phyloP scores from a whole-genome alignment of 805 yeast genomes.

The Grigorovia humatica region DNA sequence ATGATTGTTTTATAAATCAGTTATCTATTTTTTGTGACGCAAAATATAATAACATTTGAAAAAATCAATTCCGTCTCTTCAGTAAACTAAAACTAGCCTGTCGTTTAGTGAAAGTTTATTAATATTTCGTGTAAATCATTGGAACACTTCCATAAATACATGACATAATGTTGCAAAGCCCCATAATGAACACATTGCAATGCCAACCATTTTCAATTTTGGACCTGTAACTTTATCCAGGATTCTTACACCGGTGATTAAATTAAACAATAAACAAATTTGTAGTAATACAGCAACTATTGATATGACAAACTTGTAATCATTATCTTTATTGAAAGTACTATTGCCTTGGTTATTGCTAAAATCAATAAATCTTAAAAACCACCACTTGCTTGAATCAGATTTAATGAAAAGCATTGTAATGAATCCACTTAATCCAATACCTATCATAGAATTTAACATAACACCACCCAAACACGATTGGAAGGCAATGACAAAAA shows the following conservation, averaged over 20 bases:
- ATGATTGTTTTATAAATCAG: background rate
- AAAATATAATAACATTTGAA: background rate
- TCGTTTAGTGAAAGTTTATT: background rate
- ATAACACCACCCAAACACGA: conserved; percentile 94
- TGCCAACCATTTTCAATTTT: conserved; percentile 15
- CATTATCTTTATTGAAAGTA: background rate
- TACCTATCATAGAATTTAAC: conserved; percentile 65
- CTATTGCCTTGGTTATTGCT: conserved; percentile 4
- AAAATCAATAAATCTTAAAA: conserved; percentile 15
- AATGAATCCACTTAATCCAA: conserved; percentile 66
- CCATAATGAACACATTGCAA: conserved; percentile 21
- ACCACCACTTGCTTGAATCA: conserved; percentile 14
- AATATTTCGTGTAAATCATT: background rate
- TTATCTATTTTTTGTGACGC: background rate
- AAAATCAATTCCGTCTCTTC: background rate
- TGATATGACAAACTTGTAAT: conserved; percentile 20
- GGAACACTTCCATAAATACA: conserved; percentile 16
- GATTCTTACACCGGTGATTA: conserved; percentile 12
- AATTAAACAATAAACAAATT: conserved; percentile 8
- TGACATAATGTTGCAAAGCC: conserved; percentile 18
- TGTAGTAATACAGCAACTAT: conserved; percentile 17
- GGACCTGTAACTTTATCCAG: conserved; percentile 6
- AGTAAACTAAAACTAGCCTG: background rate
- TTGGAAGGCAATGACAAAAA: conserved; percentile 80
- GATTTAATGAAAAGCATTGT: conserved; percentile 23